Percentiles rank a stretch among this genome's conserved stretches.
Evolutionary conservation across 2,329 filamentous ascomycete genomes (phyloP).

Genomic region (Paraphoma chrysanthemicola): DNA sequence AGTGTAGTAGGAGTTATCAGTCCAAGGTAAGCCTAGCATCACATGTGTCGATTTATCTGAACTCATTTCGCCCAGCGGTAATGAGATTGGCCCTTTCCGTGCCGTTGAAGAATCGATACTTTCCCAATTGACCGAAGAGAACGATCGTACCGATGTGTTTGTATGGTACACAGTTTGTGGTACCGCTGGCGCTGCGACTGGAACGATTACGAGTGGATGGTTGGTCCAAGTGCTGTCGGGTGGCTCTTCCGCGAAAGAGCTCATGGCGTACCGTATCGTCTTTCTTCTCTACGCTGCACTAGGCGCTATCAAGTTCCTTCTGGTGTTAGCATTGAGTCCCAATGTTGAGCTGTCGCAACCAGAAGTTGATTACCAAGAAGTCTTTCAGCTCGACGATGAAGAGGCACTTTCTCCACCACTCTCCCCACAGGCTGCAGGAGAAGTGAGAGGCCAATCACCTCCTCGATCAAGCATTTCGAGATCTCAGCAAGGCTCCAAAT

Average conservation of each 20-base stretch:
- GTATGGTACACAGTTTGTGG: conserved; percentile 32
- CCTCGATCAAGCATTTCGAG: not conserved
- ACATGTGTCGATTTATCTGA: not conserved
- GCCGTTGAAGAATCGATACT: conserved; percentile 36
- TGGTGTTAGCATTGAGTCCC: conserved; percentile 40
- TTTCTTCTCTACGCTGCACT: conserved; percentile 46
- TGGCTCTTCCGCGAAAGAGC: conserved; percentile 25
- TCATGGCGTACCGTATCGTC: conserved; percentile 38
- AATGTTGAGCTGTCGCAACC: conserved; percentile 33
- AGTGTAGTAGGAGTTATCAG: conserved; percentile 33
- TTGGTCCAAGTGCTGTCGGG: conserved; percentile 30
- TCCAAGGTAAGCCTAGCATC: conserved; percentile 8
- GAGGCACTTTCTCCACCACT: conserved; percentile 8
- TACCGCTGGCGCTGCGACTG: conserved; percentile 20
- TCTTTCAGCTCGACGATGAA: conserved; percentile 26
- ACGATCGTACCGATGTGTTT: conserved; percentile 27
- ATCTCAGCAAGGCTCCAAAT: not conserved
- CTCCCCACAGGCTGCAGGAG: not conserved
- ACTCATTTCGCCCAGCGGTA: conserved; percentile 1
- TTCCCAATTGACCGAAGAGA: conserved; percentile 22
- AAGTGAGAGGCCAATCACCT: not conserved
- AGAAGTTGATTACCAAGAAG: conserved; percentile 7
- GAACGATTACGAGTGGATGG: conserved; percentile 37
- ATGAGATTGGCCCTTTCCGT: conserved; percentile 38
- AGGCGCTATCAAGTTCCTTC: conserved; percentile 38